Evolutionary conservation across 2,329 filamentous ascomycete species (phyloP).

Genomic region (Colletotrichum tofieldiae): DNA sequence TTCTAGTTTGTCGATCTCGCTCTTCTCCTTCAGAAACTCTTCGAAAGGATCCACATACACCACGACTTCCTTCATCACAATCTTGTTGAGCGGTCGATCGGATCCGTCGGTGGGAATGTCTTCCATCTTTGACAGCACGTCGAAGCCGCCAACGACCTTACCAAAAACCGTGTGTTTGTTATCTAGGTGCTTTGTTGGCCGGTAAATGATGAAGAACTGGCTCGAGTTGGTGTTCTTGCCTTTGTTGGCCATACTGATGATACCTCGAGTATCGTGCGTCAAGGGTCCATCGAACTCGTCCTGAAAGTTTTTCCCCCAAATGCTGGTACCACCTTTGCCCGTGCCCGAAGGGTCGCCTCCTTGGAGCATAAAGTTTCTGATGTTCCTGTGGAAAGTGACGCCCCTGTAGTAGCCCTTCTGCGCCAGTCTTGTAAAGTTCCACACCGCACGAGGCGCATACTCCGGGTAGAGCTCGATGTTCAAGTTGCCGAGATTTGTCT

Average conservation of each 20-base stretch:
- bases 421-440: conserved; percentile 93
- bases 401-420: conserved; percentile 92
- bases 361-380: conserved; percentile 97
- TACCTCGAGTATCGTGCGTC: conserved; percentile 85
- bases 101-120: conserved; percentile 81
- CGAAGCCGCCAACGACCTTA: conserved; percentile 82
- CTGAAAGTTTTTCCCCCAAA: conserved; percentile 95
- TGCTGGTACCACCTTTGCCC: conserved; percentile 88
- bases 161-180: conserved; percentile 98
- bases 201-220: conserved; percentile 96
- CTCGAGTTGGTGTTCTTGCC: conserved; percentile 97
- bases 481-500: conserved; percentile 87
- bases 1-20: conserved; percentile 72
- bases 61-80: conserved; percentile 85
- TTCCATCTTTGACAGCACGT: conserved; percentile 84
- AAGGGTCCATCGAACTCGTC: conserved; percentile 94
- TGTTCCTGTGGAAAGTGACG: conserved; percentile 92
- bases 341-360: conserved; percentile 95
- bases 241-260: conserved; percentile 97
- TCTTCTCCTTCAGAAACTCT: conserved; percentile 86
- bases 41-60: conserved; percentile 96
- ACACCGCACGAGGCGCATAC: conserved; percentile 91
- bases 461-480: conserved; percentile 94
- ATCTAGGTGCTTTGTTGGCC: conserved; percentile 87
- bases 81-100: conserved; percentile 82